Base-by-base conservation (phyloP, 768 basidiomycete genomes). In the Boletales sp. region DNA sequence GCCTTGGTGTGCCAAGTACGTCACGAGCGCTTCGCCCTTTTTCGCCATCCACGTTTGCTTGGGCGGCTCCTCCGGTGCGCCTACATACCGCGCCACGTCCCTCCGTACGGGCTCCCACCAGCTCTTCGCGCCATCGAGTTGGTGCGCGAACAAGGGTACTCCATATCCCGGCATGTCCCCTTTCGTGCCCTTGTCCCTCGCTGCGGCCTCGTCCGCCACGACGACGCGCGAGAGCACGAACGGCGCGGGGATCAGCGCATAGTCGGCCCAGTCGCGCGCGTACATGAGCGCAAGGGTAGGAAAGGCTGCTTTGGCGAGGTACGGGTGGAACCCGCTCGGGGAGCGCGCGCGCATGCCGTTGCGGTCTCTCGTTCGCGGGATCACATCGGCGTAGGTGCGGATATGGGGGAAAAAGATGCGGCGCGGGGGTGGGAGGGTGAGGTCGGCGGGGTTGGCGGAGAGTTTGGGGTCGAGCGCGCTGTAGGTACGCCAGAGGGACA, bases 401-500 rank as follows among this genome's bases (percentile, higher is more conserved):
- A 82, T 73, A 56, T 83, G 76, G 5, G 91, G 86, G 67, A 87
- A 83, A 51, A 93, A 74, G 51, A 93, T 68, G 11, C 92, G 83
- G n/a, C 78, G 74, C 0, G 90, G 90, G 1, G 81, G 77, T 0
- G 83, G 74, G 17, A 88, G 78, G 9, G 64, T 74, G 4, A 81
- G 81, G 12, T 62, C 62, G 4, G 82, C 82, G 10, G 70, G 81
- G 12, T 62, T 61, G 4, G 82, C 82, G 10, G 70, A 62, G 13
- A 69, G 69, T 28, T 79, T 76, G 10, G 70, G 57, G 60, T 84
- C 80, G 31, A 90, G 74, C 1, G 83, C 76, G 50, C 81, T 81
- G 67, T 92, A 87, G 0, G 81, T 81, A 39, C 87, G 78, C 84
- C 86, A 88, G 32, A 95, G 73, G 7, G 90, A 80, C 31, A 91